Percentiles rank a stretch among this genome's conserved stretches.
Conservation (phyloP, 2,329 filamentous ascomycete genomes). For the Sporothrix curviconia region DNA sequence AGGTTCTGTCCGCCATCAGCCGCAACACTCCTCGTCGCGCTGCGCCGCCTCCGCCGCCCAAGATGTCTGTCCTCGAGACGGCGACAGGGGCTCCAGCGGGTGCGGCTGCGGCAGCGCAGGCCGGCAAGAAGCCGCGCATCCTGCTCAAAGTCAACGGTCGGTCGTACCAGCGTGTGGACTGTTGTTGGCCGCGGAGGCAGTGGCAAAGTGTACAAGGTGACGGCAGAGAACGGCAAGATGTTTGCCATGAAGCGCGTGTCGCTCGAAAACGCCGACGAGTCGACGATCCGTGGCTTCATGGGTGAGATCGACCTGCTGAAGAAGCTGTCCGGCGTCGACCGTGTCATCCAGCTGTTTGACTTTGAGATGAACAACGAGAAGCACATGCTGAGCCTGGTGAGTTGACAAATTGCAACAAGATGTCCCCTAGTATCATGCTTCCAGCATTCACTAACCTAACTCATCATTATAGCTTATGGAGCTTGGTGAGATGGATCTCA, state of each 20-base stretch:
- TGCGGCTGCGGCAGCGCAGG: slow-evolving; percentile 66
- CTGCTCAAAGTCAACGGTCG: slow-evolving; percentile 87
- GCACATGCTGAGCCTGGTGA: slow-evolving; percentile 75
- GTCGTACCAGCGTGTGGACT: slow-evolving; percentile 81
- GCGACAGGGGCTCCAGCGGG: slow-evolving; percentile 78
- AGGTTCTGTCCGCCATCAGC: slow-evolving; percentile 46
- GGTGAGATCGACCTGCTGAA: slow-evolving; percentile 89
- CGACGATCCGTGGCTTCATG: slow-evolving; percentile 78
- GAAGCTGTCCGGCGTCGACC: slow-evolving; percentile 74
- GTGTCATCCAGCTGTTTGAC: slow-evolving; percentile 85
- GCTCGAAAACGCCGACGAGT: slow-evolving; percentile 80
- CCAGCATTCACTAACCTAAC: neutral
- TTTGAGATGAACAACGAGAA: slow-evolving; percentile 93
- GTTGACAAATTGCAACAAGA: too few relatives aligned
- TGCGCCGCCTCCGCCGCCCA: slow-evolving; percentile 75
- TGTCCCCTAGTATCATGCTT: too few relatives aligned
- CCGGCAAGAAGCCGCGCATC: slow-evolving; percentile 64
- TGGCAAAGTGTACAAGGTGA: slow-evolving; percentile 90
- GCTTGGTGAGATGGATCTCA: slow-evolving; percentile 88
- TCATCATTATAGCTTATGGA: slow-evolving; percentile 79
- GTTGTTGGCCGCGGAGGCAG: slow-evolving; percentile 88
- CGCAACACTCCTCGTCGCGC: slow-evolving; percentile 70
- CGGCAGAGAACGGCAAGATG: slow-evolving; percentile 93
- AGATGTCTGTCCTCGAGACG: slow-evolving; percentile 93
- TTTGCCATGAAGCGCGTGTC: slow-evolving; percentile 92